phyloP scores from a whole-genome alignment of 2,329 filamentous ascomycete species.

The Nemania sp. region DNA sequence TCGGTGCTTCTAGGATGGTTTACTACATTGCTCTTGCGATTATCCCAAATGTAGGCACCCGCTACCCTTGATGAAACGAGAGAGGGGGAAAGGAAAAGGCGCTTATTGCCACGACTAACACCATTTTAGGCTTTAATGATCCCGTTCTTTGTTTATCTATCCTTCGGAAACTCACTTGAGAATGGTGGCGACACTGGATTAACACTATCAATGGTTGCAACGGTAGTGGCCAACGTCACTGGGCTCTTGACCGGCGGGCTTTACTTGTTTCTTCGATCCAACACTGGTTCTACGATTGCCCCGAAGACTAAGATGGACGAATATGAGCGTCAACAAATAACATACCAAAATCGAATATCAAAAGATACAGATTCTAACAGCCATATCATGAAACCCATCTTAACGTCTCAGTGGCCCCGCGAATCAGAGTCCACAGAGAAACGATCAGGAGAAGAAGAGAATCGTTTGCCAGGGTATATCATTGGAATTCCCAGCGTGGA shows the following conservation, averaged over 20 bases:
- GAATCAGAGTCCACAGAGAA: conserved; percentile 44
- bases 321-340: conserved; percentile 50
- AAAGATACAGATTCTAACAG: conserved; percentile 39
- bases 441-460: conserved; percentile 42
- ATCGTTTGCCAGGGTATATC: conserved; percentile 33
- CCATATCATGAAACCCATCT: conserved; percentile 45
- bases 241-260: conserved; percentile 68
- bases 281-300: conserved; percentile 60
- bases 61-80: background rate
- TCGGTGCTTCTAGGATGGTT: conserved; percentile 70
- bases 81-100: background rate
- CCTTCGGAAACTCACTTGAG: conserved; percentile 48
- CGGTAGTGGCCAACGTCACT: conserved; percentile 68
- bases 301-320: conserved; percentile 52
- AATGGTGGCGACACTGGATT: conserved; percentile 50
- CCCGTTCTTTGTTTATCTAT: conserved; percentile 66
- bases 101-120: conserved; percentile 34
- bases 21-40: conserved; percentile 66
- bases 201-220: conserved; percentile 64
- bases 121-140: conserved; percentile 58
- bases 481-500: conserved; percentile 26
- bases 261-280: conserved; percentile 69
- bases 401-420: conserved; percentile 36
- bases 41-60: conserved; percentile 58
- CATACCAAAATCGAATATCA: conserved; percentile 41